phyloP scores from a whole-genome alignment of 352 stramenopile genomes.

The Globisporangium solare region DNA sequence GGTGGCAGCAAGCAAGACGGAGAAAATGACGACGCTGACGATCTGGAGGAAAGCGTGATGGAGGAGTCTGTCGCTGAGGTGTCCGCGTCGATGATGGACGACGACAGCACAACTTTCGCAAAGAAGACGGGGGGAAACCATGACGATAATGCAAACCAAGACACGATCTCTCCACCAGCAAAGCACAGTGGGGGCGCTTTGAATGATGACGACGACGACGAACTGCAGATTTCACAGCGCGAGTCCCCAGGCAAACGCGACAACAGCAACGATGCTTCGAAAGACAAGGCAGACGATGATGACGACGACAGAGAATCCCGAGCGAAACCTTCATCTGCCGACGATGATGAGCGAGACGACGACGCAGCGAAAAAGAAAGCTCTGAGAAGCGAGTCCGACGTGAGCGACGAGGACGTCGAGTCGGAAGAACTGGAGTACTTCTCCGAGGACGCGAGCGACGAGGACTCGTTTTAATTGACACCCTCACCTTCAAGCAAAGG shows the following conservation, averaged over 20 bases:
- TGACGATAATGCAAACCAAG: neutral
- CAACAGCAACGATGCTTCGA: neutral
- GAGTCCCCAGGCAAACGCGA: neutral
- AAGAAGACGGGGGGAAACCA: neutral
- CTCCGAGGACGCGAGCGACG: conserved; percentile 72
- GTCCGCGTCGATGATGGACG: conserved; percentile 15
- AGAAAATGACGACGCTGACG: conserved; percentile 10
- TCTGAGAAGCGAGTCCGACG: conserved; percentile 43
- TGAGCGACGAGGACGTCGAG: conserved; percentile 60
- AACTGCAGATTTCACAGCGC: neutral
- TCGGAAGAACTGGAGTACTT: conserved; percentile 84
- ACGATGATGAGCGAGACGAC: conserved; percentile 17
- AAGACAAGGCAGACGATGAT: conserved; percentile 2
- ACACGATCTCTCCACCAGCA: neutral
- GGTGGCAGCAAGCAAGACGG: neutral
- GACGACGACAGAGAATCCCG: neutral
- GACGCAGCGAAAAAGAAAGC: conserved; percentile 39
- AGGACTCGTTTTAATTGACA: conserved; percentile 69
- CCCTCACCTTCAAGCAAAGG: neutral
- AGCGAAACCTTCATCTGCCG: neutral
- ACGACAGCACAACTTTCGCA: neutral
- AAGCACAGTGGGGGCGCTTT: neutral
- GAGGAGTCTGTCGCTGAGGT: conserved; percentile 37
- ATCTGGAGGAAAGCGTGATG: conserved; percentile 35
- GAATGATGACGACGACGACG: neutral